These are phyloP conservation scores for Boletus fagicola DNA, from an alignment of 768 basidiomycete species.

Conservation along the genomic window DNA sequence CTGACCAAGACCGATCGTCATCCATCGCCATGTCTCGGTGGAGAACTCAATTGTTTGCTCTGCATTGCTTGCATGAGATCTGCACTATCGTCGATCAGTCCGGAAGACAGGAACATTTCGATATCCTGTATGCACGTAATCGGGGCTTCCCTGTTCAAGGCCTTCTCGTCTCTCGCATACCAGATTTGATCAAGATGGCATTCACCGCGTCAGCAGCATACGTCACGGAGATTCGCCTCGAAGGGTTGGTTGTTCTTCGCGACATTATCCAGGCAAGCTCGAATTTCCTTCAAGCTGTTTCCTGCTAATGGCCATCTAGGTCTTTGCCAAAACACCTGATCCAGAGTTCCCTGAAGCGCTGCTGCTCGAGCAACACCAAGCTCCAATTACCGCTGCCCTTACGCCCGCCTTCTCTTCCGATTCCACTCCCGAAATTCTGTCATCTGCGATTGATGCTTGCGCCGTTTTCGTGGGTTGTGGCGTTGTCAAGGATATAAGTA, in stretches of 20 bases:
- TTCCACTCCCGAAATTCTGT: constrained; percentile 92
- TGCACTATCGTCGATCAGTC: constrained; percentile 71
- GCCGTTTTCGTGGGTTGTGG: constrained; percentile 95
- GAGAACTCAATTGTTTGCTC: constrained; percentile 94
- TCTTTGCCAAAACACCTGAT: constrained; percentile 84
- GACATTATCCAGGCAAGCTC: constrained; percentile 84
- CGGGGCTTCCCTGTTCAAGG: constrained; percentile 56
- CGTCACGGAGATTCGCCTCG: constrained; percentile 91
- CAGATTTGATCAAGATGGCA: constrained; percentile 95
- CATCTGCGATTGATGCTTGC: constrained; percentile 89
- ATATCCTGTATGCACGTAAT: constrained; percentile 65
- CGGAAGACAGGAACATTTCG: constrained; percentile 80
- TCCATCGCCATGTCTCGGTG: constrained; percentile 73
- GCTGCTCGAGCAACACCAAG: constrained; percentile 95
- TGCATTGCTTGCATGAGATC: constrained; percentile 89
- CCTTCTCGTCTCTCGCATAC: constrained; percentile 79
- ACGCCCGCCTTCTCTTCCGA: constrained; percentile 96
- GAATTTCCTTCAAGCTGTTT: neutral
- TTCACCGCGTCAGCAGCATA: constrained; percentile 97
- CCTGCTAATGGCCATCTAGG: constrained; percentile 43
- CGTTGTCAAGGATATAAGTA: constrained; percentile 81
- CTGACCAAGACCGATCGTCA: constrained; percentile 33
- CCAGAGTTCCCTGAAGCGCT: constrained; percentile 89
- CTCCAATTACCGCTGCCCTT: constrained; percentile 94
- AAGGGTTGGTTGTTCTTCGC: constrained; percentile 82